Conservation (phyloP, 2,329 filamentous ascomycete genomes). For the Curvularia eragrostidis region DNA sequence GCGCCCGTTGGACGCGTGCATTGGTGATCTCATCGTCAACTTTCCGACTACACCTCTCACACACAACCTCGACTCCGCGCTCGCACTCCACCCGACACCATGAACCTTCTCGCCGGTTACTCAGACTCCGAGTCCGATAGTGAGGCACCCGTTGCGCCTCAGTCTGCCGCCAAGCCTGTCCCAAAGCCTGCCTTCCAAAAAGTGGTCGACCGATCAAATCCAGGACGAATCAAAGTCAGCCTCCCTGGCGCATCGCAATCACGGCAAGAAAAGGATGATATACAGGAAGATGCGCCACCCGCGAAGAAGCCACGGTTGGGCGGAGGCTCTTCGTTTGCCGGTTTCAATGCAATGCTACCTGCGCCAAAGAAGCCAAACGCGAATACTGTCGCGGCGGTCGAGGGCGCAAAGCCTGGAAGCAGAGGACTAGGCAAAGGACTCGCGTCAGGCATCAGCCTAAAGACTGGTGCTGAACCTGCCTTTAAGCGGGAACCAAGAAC, state of each 20-base stretch:
- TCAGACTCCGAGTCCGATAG: conserved; percentile 78
- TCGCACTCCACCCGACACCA: conserved; percentile 47
- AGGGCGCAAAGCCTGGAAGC: conserved; percentile 38
- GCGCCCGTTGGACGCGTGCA: conserved; percentile 19
- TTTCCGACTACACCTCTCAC: conserved; percentile 6
- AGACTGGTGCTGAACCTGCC: conserved; percentile 81
- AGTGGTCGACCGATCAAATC: conserved; percentile 79
- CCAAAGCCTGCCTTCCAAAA: conserved; percentile 73
- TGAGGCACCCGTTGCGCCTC: conserved; percentile 54
- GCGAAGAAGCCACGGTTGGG: conserved; percentile 73
- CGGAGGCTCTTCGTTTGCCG: conserved; percentile 71
- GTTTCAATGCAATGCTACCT: conserved; percentile 86
- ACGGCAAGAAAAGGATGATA: conserved; percentile 49
- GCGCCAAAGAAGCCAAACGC: conserved; percentile 70
- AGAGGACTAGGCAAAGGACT: conserved; percentile 47
- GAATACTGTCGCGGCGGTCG: conserved; percentile 29
- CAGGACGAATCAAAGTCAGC: conserved; percentile 83
- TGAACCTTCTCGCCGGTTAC: conserved; percentile 78
- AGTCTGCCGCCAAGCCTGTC: conserved; percentile 51
- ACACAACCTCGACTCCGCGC: not conserved
- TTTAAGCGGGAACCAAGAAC: conserved; percentile 70
- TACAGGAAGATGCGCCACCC: conserved; percentile 58
- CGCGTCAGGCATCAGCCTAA: conserved; percentile 72
- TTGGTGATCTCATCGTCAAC: conserved; percentile 25
- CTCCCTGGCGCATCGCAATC: conserved; percentile 65